These are phyloP conservation scores for Hygrocybe coccinea DNA, from an alignment of 768 basidiomycete genomes.

Conservation along the genomic window DNA sequence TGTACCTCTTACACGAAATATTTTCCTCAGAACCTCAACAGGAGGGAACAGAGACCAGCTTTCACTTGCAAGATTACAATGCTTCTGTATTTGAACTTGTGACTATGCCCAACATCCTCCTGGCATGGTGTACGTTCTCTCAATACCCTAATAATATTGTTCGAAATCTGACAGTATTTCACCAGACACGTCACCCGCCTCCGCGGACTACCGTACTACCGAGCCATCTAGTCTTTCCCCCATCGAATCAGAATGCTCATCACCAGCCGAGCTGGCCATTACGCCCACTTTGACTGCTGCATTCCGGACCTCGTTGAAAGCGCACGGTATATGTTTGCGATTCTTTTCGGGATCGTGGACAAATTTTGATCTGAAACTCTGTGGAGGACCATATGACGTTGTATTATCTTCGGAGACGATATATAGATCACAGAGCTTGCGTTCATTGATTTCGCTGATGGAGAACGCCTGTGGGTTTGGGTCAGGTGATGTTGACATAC, in stretches of 20 bases:
- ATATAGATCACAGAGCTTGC: conserved; percentile 64
- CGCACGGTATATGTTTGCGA: conserved; percentile 52
- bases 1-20: conserved; percentile 63
- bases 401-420: conserved; percentile 92
- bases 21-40: conserved; percentile 36
- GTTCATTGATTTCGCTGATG: conserved; percentile 53
- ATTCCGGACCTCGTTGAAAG: conserved; percentile 56
- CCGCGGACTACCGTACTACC: conserved; percentile 41
- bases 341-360: conserved; percentile 87
- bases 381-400: conserved; percentile 53
- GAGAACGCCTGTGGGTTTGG: conserved; percentile 25
- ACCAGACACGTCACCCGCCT: conserved; percentile 59
- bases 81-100: conserved; percentile 71
- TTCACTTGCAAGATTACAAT: conserved; percentile 94
- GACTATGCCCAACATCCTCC: conserved; percentile 71
- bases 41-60: conserved; percentile 34
- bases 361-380: conserved; percentile 36
- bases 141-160: too few relatives aligned
- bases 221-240: conserved; percentile 14
- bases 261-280: conserved; percentile 59
- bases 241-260: conserved; percentile 22
- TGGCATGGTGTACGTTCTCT: conserved; percentile 70
- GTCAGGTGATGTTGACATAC: neutral
- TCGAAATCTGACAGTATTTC: neutral
- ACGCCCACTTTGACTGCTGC: conserved; percentile 57